Percentiles rank a stretch among this genome's conserved stretches.
phyloP scores from a whole-genome alignment of 192 early-diverging fungal species.

The Mortierella alpina region DNA sequence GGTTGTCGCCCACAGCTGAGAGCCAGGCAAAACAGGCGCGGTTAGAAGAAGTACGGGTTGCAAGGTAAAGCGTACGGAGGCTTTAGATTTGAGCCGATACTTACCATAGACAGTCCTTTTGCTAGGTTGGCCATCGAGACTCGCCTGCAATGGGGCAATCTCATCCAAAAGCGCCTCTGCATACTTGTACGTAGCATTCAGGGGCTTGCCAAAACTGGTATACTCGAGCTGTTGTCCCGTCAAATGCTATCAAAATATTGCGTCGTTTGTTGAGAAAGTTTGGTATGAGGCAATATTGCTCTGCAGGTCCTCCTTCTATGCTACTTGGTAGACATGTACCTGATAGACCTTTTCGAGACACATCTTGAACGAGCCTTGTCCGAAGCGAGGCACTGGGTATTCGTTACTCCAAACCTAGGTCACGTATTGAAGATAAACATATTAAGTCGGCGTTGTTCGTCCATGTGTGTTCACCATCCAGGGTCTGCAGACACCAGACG shows the following conservation, averaged over 20 bases:
- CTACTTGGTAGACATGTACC: constrained; percentile 1
- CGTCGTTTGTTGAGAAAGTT: background rate
- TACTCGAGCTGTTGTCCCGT: constrained; percentile 67
- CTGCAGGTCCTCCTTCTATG: constrained; percentile 32
- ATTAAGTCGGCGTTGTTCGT: background rate
- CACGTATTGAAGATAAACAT: constrained; percentile 34
- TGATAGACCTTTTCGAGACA: constrained; percentile 78
- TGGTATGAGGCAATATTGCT: background rate
- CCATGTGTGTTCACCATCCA: background rate
- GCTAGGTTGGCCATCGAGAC: background rate
- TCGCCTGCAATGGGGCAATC: constrained; percentile 24
- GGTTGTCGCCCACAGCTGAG: constrained; percentile 77
- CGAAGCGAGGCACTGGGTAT: constrained; percentile 79
- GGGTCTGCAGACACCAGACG: background rate
- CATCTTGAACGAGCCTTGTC: constrained; percentile 84
- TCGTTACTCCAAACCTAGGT: constrained; percentile 87
- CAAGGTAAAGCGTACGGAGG: background rate
- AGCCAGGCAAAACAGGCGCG: constrained; percentile 62
- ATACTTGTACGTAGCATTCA: constrained; percentile 77
- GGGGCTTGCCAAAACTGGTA: constrained; percentile 86
- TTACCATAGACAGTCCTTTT: constrained; percentile 55
- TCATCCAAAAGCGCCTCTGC: constrained; percentile 66
- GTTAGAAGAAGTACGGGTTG: background rate
- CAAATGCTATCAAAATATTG: constrained; percentile 22
- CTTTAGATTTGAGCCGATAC: background rate